Evolutionary conservation across 2,329 filamentous ascomycete genomes (phyloP), one percentile per base, ranked within the genome.

Genomic region (Lachnellula arida): DNA sequence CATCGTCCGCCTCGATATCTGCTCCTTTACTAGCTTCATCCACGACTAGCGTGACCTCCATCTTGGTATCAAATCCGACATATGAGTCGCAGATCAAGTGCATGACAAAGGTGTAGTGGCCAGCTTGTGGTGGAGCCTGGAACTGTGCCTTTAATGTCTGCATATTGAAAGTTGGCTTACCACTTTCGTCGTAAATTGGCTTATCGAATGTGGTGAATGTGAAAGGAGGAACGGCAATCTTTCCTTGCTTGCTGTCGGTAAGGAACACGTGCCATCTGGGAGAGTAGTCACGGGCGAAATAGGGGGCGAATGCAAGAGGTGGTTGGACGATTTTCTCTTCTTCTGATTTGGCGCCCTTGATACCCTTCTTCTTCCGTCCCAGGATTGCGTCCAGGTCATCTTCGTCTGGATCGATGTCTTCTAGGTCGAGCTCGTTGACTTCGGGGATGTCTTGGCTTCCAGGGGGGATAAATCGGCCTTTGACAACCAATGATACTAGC

Each of bases 131-230:
- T 44, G 94, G 94, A 1, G 94, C 93, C 63, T 93, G 90, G 73
- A 99, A 99, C 72, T 97, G 91, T 72, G 95, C 93, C 79, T 96
- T 97, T 68, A 97, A 79, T 3, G 94, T 99, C 73, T 97, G 92
- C 75, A 99, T 87, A 67, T 92, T 87, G 76, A 90, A 99, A 2
- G 94, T 97, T 2, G 93, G 93, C 70, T 88, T 89, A 65, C 89
- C 91, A 60, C 85, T 81, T 42, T 84, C 85, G 64, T 88, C 85
- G 61, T 94, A 88, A 34, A 97, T 85, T 32, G 91, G 89, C 76
- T 91, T 88, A 73, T 97, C 91, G 70, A 99, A 97, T 46, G 86
- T 86, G 43, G 86, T 86, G 74, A 99, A 97, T n/a, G 89, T 91
- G 72, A 96, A 97, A 0, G 95, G 94, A 2, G 93, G 93, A 2